Conservation (phyloP, 345 rosid species). For the rapeseed (Brassica napus) region Da-Ae NC_063442.1:9892501-9893000, state of each 20-base stretch:
- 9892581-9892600: neutral
- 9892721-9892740: constrained; percentile 6
- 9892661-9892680: constrained; percentile 20
- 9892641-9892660: constrained; percentile 35
- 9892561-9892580: neutral
- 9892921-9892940: constrained; percentile 3
- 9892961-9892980: constrained; percentile 12
- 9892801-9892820: neutral
- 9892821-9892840: constrained; percentile 12
- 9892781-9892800: neutral
- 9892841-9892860: constrained; percentile 10
- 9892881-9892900: constrained; percentile 10
- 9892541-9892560: neutral
- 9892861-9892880: constrained; percentile 24
- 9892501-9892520: neutral
- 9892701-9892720: constrained; percentile 44
- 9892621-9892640: constrained; percentile 8
- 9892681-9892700: constrained; percentile 25
- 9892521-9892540: neutral
- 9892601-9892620: constrained; percentile 13
- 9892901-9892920: neutral
- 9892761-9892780: constrained; percentile 28
- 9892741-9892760: constrained; percentile 22
- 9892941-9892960: neutral
- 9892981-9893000: constrained; percentile 11